Percentiles rank a stretch among this genome's conserved stretches.
phyloP scores from a whole-genome alignment of 2,329 filamentous ascomycete species.

The Verticillium longisporum region DNA sequence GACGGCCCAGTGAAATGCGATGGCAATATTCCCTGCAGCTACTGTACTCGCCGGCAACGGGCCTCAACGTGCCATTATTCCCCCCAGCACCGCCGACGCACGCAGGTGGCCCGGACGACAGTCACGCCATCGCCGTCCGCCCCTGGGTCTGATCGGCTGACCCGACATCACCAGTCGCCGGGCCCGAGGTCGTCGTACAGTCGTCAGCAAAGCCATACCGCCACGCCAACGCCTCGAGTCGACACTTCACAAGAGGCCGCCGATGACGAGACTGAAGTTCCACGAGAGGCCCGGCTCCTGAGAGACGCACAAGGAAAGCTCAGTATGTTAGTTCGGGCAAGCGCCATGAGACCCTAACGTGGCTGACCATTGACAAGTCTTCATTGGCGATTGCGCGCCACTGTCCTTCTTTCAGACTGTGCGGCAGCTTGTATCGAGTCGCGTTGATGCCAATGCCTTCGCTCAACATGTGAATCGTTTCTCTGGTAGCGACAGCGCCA shows the following conservation, averaged over 20 bases:
- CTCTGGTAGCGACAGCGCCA: conserved; percentile 20
- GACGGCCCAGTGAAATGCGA: conserved; percentile 39
- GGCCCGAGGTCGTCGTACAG: conserved; percentile 3
- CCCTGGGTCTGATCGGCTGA: not conserved
- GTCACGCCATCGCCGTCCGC: not conserved
- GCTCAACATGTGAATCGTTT: conserved; percentile 42
- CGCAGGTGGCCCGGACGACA: not conserved
- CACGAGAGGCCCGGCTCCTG: conserved; percentile 43
- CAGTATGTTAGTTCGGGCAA: conserved; percentile 11
- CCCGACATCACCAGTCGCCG: conserved; percentile 1
- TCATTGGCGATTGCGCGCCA: conserved; percentile 50
- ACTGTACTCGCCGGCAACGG: conserved; percentile 37
- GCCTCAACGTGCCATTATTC: conserved; percentile 41
- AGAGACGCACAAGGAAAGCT: conserved; percentile 46
- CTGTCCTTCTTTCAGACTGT: conserved; percentile 50
- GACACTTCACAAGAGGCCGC: conserved; percentile 14
- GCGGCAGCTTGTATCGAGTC: conserved; percentile 41
- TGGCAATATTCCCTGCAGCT: conserved; percentile 43
- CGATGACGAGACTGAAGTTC: conserved; percentile 49
- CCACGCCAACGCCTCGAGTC: conserved; percentile 1
- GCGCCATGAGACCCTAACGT: not conserved
- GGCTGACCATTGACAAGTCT: conserved; percentile 20
- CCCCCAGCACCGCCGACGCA: conserved; percentile 30
- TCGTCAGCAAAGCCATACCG: conserved; percentile 1
- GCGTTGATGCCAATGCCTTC: conserved; percentile 42